Percentiles rank a stretch among this genome's conserved stretches.
Evolutionary conservation across 129 eudicot species (phyloP).

Genomic region (Helianthus tuberosus): DNA sequence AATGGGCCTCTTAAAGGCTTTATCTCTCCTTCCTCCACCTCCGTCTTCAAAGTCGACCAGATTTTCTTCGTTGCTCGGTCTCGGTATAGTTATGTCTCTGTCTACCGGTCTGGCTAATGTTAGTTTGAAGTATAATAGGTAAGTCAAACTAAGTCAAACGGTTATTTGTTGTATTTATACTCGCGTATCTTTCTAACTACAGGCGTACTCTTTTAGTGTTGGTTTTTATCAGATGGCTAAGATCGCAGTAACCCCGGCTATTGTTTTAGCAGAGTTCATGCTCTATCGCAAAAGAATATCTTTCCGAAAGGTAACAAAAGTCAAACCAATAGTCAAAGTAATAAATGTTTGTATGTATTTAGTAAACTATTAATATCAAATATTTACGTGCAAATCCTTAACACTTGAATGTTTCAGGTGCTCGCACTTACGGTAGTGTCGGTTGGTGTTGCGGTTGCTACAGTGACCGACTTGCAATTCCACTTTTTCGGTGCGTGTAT

Average conservation of each 20-base stretch:
- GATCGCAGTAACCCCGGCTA: conserved; percentile 97
- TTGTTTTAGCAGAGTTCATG: conserved; percentile 91
- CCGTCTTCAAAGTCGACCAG: conserved; percentile 75
- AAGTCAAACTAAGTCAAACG: conserved; percentile 4
- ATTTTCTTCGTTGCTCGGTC: conserved; percentile 73
- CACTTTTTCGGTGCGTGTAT: conserved; percentile 96
- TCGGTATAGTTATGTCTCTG: conserved; percentile 92
- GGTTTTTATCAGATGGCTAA: conserved; percentile 99
- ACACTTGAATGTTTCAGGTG: conserved; percentile 51
- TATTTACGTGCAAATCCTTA: conserved; percentile 1
- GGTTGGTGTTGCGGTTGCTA: conserved; percentile 93
- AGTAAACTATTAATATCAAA: not conserved
- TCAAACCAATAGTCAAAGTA: not conserved
- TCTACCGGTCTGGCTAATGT: conserved; percentile 98
- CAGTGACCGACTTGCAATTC: conserved; percentile 95
- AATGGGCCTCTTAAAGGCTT: conserved; percentile 80
- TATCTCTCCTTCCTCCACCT: conserved; percentile 80
- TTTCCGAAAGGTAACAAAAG: conserved; percentile 60
- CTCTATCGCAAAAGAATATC: conserved; percentile 77
- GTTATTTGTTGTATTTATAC: not conserved
- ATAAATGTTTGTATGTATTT: not conserved
- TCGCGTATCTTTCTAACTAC: conserved; percentile 7
- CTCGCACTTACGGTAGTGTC: conserved; percentile 84
- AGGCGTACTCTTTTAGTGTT: conserved; percentile 59
- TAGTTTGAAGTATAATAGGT: conserved; percentile 96